These are phyloP conservation scores for Aspergillus transmontanensis DNA, from an alignment of 2,329 filamentous ascomycete species.

Conservation along the genomic window DNA sequence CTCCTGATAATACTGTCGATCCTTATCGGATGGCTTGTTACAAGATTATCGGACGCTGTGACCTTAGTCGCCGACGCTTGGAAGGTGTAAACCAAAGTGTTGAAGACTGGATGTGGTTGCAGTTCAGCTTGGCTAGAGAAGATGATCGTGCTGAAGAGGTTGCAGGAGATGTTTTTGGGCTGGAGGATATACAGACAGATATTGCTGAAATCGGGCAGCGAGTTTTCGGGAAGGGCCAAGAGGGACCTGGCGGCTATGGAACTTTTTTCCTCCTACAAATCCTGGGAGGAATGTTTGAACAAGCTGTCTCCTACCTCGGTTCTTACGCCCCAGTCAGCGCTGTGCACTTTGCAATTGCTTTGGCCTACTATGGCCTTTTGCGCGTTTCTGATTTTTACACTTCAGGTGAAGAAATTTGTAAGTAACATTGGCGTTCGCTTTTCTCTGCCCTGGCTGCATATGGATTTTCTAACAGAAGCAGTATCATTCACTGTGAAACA, in stretches of 20 bases:
- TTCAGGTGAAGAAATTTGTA: conserved; percentile 68
- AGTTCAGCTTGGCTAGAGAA: conserved; percentile 65
- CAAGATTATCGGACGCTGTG: conserved; percentile 86
- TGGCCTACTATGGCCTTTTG: conserved; percentile 86
- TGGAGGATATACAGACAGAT: conserved; percentile 72
- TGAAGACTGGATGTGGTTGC: conserved; percentile 69
- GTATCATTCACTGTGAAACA: conserved; percentile 58
- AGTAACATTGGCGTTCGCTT: conserved; percentile 30
- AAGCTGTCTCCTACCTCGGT: conserved; percentile 89
- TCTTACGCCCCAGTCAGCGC: conserved; percentile 89
- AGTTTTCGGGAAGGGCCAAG: conserved; percentile 82
- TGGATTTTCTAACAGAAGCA: conserved; percentile 31
- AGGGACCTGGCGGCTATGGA: conserved; percentile 77
- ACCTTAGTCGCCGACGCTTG: conserved; percentile 59
- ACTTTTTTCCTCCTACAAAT: conserved; percentile 94
- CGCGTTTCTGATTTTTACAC: conserved; percentile 80
- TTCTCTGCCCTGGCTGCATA: neutral
- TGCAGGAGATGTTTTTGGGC: conserved; percentile 63
- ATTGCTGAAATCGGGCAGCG: conserved; percentile 87
- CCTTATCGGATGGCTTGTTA: conserved; percentile 97
- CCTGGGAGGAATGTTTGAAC: conserved; percentile 89
- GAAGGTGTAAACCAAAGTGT: conserved; percentile 61
- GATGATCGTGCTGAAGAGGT: conserved; percentile 63
- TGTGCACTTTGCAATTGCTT: conserved; percentile 88
- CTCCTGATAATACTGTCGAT: conserved; percentile 83